Evolutionary conservation across 495 filamentous ascomycete species (phyloP).

Genomic region (Trypethelium eluteriae): DNA sequence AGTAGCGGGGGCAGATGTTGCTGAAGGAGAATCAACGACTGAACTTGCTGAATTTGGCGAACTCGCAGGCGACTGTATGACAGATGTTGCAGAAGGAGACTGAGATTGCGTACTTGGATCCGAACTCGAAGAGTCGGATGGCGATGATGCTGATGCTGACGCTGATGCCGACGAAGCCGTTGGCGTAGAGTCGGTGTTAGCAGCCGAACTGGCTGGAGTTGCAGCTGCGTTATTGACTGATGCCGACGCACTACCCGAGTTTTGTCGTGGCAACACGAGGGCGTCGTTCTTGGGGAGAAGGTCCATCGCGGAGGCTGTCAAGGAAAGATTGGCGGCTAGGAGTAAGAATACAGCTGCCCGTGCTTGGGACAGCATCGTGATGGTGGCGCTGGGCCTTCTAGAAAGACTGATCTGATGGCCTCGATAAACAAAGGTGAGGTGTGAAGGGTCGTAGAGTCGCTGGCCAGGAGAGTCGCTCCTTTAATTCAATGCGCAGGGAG

Average conservation of each 20-base stretch:
- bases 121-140: constrained; percentile 10
- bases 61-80: not conserved
- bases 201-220: not conserved
- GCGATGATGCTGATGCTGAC: not conserved
- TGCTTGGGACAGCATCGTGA: not conserved
- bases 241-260: not conserved
- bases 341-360: constrained; percentile 2
- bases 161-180: not conserved
- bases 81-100: constrained; percentile 8
- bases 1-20: constrained; percentile 5
- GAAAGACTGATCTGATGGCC: not conserved
- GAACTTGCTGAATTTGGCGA: not conserved
- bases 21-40: constrained; percentile 7
- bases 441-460: not conserved
- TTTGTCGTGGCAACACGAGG: not conserved
- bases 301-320: not conserved
- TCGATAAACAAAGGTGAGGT: not conserved
- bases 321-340: not conserved
- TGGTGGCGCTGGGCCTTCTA: not conserved
- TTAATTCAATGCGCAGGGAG: constrained; percentile 8
- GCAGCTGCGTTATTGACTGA: not conserved
- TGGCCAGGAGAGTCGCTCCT: not conserved
- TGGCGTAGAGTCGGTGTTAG: not conserved
- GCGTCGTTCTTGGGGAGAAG: not conserved
- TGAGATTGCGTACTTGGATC: constrained; percentile 11